These are phyloP conservation scores for Suillus decipiens DNA, from an alignment of 768 basidiomycete species.

Conservation along the genomic window DNA sequence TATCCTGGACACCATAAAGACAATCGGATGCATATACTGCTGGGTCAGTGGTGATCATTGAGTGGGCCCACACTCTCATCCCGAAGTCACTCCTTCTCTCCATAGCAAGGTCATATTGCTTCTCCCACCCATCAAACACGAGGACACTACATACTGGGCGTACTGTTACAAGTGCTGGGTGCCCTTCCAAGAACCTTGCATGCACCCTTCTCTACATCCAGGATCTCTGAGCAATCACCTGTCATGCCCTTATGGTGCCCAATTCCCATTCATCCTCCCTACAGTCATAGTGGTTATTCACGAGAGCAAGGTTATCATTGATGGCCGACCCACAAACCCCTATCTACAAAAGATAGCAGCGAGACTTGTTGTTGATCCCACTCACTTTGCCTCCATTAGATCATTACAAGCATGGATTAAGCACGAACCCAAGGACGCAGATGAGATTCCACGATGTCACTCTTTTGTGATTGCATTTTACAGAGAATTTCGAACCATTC, in stretches of 20 bases:
- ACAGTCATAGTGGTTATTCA: not conserved
- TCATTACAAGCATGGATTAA: not conserved
- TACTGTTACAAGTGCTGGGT: slow-evolving; percentile 14
- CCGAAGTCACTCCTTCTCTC: not conserved
- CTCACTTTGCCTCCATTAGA: not conserved
- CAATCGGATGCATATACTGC: not conserved
- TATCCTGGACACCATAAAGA: not conserved
- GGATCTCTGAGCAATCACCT: not conserved
- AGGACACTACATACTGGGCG: slow-evolving; percentile 3
- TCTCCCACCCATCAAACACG: not conserved
- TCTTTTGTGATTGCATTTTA: not conserved
- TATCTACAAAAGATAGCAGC: not conserved
- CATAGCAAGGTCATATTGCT: not conserved
- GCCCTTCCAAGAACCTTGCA: slow-evolving; percentile 12
- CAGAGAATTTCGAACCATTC: not conserved
- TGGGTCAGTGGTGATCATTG: not conserved
- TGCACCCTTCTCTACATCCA: slow-evolving; percentile 2
- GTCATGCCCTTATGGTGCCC: not conserved
- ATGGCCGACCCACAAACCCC: not conserved
- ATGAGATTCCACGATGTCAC: not conserved
- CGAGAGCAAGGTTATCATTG: not conserved
- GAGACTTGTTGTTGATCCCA: not conserved
- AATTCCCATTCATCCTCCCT: not conserved
- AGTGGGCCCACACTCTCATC: not conserved
- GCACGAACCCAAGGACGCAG: not conserved